Percentiles rank a stretch among this genome's conserved stretches.
Conservation (phyloP, 2,329 filamentous ascomycete species). For the Colletotrichum musicola region DNA sequence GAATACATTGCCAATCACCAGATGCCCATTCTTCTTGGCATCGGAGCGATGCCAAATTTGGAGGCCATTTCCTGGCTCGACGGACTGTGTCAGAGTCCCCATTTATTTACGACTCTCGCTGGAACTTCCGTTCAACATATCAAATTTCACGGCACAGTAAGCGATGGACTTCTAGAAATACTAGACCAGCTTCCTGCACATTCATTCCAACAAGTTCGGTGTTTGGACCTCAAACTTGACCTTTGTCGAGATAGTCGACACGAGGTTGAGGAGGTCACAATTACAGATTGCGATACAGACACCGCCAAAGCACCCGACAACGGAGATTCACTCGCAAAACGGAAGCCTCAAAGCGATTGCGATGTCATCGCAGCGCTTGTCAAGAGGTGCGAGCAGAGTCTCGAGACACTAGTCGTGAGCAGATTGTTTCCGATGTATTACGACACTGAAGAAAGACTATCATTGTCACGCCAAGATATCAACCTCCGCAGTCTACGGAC, state of each 20-base stretch:
- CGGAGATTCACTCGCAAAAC: not conserved
- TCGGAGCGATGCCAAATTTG: constrained; percentile 14
- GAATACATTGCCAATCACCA: not conserved
- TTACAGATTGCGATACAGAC: no score
- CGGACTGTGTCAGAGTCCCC: not conserved
- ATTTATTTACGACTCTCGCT: not conserved
- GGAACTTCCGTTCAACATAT: constrained; percentile 11
- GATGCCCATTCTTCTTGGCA: not conserved
- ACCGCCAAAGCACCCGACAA: no score
- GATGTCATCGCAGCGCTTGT: constrained; percentile 7
- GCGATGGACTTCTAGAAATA: not conserved
- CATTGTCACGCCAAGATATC: no score
- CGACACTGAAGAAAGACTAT: no score
- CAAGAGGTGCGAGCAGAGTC: constrained; percentile 13
- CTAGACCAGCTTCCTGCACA: no score
- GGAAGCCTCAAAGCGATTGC: constrained; percentile 1
- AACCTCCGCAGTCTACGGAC: no score
- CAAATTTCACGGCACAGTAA: constrained; percentile 8
- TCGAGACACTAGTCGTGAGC: not conserved
- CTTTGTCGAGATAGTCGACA: no score
- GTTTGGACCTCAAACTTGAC: no score
- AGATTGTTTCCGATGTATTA: no score
- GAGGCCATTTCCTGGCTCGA: constrained; percentile 18
- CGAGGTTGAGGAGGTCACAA: no score
- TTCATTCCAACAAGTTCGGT: no score